A percentile compares a stretch with the other conserved stretches of the same genome.
Evolutionary conservation across 2,329 filamentous ascomycete species (phyloP).

Genomic region (Diaporthe vexans): DNA sequence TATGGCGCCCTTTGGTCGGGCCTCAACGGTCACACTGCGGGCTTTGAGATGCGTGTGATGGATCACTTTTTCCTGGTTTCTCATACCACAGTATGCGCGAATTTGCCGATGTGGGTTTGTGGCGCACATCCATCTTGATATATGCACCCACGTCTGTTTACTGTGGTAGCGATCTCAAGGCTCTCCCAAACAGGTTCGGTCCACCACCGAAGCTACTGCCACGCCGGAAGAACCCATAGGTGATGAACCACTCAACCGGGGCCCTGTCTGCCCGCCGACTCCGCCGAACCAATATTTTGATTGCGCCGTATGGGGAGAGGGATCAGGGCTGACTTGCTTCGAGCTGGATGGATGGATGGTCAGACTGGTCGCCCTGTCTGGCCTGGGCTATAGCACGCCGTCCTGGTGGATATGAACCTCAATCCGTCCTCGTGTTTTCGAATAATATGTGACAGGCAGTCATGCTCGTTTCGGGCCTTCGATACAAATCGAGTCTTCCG

Average conservation of each 20-base stretch:
- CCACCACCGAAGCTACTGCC: neutral
- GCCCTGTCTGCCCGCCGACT: neutral
- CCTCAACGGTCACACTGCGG: conserved; percentile 13
- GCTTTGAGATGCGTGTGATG: conserved; percentile 7
- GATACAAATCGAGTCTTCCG: neutral
- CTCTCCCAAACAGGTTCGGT: neutral
- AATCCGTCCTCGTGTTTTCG: neutral
- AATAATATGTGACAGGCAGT: neutral
- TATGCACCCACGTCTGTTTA: conserved; percentile 1
- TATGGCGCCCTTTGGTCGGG: conserved; percentile 4
- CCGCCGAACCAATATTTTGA: neutral
- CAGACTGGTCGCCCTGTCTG: neutral
- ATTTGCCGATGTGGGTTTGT: conserved; percentile 27
- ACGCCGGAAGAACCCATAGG: neutral
- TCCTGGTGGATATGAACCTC: neutral
- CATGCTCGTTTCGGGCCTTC: neutral
- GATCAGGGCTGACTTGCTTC: conserved; percentile 14
- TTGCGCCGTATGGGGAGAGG: neutral
- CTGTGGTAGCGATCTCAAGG: neutral
- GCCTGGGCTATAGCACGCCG: neutral
- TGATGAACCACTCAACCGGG: neutral
- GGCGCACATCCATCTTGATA: conserved; percentile 10
- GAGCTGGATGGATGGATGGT: neutral
- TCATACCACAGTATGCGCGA: neutral
- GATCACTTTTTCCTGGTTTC: neutral